phyloP scores from a whole-genome alignment of 2,329 filamentous ascomycete genomes.

The Colletotrichum agaves region DNA sequence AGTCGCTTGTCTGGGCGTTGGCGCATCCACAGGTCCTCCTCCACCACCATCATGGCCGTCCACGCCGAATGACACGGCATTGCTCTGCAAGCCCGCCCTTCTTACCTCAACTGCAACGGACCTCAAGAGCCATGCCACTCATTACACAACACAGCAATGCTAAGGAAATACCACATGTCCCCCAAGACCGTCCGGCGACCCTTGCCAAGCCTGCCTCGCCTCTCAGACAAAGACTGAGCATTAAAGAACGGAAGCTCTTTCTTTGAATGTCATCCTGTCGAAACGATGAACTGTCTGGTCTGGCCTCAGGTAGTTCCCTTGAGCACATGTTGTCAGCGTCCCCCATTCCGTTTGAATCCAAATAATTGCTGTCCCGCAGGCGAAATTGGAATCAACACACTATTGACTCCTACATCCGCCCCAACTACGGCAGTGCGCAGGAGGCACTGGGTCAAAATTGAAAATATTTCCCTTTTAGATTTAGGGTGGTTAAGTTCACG shows the following conservation, averaged over 20 bases:
- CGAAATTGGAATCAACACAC: not conserved
- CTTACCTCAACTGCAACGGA: not conserved
- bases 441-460: too few relatives aligned
- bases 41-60: not conserved
- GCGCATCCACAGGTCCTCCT: too few relatives aligned
- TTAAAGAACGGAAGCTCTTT: not conserved
- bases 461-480: too few relatives aligned
- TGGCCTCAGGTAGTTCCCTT: not conserved
- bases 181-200: not conserved
- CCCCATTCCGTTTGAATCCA: not conserved
- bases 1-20: too few relatives aligned
- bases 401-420: slow-evolving; percentile 9
- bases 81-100: not conserved
- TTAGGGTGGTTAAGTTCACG: too few relatives aligned
- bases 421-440: too few relatives aligned
- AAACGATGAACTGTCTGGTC: not conserved
- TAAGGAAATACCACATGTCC: too few relatives aligned
- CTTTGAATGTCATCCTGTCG: not conserved
- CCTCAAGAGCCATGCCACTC: too few relatives aligned
- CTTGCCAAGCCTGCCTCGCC: not conserved
- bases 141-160: not conserved
- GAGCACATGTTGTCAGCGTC: too few relatives aligned
- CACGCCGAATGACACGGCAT: not conserved
- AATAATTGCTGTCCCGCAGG: not conserved
- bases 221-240: not conserved